phyloP scores from a whole-genome alignment of 805 yeast species.

The Lachancea lanzarotensis region DNA sequence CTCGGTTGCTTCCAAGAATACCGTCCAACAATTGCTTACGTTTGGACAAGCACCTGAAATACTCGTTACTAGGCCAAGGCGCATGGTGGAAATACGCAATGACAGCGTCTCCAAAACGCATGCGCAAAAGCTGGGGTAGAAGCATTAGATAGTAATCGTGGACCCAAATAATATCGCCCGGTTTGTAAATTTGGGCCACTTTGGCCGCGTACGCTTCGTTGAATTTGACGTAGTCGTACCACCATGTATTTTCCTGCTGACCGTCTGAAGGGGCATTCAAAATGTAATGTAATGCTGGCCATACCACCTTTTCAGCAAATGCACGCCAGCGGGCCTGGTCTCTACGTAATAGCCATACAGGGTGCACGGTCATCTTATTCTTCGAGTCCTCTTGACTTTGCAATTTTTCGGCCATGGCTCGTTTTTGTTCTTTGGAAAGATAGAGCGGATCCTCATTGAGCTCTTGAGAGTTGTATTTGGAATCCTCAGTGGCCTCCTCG shows the following conservation, averaged over 20 bases:
- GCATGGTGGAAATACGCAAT: slow-evolving; percentile 79
- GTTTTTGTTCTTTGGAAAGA: slow-evolving; percentile 50
- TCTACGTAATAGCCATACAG: slow-evolving; percentile 80
- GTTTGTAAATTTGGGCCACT: slow-evolving; percentile 62
- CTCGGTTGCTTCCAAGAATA: slow-evolving; percentile 79
- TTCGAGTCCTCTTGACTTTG: slow-evolving; percentile 40
- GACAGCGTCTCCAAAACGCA: slow-evolving; percentile 55
- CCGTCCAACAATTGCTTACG: slow-evolving; percentile 82
- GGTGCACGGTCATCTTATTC: slow-evolving; percentile 55
- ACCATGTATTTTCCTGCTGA: slow-evolving; percentile 64
- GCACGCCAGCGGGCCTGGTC: slow-evolving; percentile 80
- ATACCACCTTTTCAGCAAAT: slow-evolving; percentile 82
- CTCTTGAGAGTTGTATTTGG: slow-evolving; percentile 17
- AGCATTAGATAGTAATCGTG: slow-evolving; percentile 83
- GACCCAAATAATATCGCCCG: slow-evolving; percentile 90
- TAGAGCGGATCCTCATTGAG: slow-evolving; percentile 49
- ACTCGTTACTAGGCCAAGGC: slow-evolving; percentile 94
- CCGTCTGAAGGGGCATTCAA: slow-evolving; percentile 66
- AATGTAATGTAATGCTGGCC: slow-evolving; percentile 96
- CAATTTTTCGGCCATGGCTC: slow-evolving; percentile 23
- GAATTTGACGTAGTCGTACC: slow-evolving; percentile 80
- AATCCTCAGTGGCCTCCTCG: slow-evolving; percentile 3
- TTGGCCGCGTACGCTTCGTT: slow-evolving; percentile 86
- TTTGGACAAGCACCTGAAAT: slow-evolving; percentile 82
- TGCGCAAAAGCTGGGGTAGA: slow-evolving; percentile 75